Percentiles rank a stretch among this genome's conserved stretches.
These are phyloP conservation scores for Aeschynomene evenia DNA, from an alignment of 306 rosid genomes.

Conservation along the genomic window DNA sequence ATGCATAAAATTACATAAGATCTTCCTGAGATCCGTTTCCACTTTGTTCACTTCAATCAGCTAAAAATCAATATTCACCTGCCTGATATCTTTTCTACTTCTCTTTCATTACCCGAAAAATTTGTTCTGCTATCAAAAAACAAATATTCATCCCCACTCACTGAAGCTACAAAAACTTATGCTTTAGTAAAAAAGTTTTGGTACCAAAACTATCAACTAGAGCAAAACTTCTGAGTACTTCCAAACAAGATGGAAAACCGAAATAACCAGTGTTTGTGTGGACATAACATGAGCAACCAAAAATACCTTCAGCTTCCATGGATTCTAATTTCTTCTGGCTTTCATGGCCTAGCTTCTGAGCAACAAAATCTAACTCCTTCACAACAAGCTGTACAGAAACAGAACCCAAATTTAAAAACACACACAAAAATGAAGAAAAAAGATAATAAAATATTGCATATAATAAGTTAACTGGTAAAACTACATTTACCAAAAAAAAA, in stretches of 20 bases:
- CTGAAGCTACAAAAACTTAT: constrained; percentile 3
- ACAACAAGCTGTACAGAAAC: constrained; percentile 51
- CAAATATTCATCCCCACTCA: constrained; percentile 7
- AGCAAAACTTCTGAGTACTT: background rate
- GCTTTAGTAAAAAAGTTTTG: background rate
- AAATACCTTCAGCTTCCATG: constrained; percentile 35
- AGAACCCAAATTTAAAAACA: background rate
- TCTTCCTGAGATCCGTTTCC: background rate
- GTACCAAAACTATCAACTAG: background rate
- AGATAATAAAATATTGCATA: background rate
- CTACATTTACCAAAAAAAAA: too few relatives aligned
- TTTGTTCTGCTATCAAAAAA: background rate
- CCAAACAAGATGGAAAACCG: background rate
- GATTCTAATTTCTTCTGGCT: constrained; percentile 25
- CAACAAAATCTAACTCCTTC: constrained; percentile 57
- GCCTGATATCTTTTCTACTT: background rate
- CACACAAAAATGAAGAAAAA: background rate
- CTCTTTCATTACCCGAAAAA: background rate
- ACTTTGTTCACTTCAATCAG: background rate
- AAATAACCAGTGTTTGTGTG: background rate
- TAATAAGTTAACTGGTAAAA: background rate
- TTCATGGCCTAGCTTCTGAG: constrained; percentile 13
- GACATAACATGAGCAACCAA: constrained; percentile 13
- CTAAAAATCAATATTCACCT: background rate
- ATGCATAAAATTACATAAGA: constrained; percentile 11